Evolutionary conservation across 345 rosid genomes (phyloP).

Genomic region (Capsella bursapastoris): DNA sequence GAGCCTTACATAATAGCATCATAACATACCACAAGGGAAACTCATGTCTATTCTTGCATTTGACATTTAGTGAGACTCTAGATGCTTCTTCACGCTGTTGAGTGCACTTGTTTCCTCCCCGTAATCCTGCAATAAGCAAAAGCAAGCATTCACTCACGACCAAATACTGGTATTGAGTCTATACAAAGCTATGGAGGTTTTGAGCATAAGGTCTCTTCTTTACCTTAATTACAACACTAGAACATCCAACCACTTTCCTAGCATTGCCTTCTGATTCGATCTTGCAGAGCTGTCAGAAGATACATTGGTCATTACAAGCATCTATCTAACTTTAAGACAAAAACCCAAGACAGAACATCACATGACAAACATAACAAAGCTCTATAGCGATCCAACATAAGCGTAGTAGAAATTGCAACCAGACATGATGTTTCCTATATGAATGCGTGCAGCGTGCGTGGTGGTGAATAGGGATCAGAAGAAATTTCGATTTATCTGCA

Average conservation of each 20-base stretch:
- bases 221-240: conserved; percentile 82
- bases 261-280: conserved; percentile 89
- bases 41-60: not conserved
- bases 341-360: no score
- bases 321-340: no score
- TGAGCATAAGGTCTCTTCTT: no score
- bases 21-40: not conserved
- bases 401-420: no score
- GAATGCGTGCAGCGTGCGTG: not conserved
- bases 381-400: no score
- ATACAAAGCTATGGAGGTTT: no score
- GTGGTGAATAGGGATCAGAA: not conserved
- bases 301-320: no score
- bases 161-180: no score
- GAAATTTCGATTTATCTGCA: conserved; percentile 4
- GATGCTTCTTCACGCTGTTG: conserved; percentile 33
- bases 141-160: conserved; percentile 10
- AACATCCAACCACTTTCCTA: conserved; percentile 85
- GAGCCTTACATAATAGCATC: not conserved
- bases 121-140: conserved; percentile 52
- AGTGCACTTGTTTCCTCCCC: conserved; percentile 40
- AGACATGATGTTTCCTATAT: not conserved
- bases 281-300: conserved; percentile 66
- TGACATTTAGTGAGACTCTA: conserved; percentile 34
- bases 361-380: no score